These are phyloP conservation scores for Gentiana dahurica DNA, from an alignment of 257 asterid genomes.

Conservation along the genomic window DNA sequence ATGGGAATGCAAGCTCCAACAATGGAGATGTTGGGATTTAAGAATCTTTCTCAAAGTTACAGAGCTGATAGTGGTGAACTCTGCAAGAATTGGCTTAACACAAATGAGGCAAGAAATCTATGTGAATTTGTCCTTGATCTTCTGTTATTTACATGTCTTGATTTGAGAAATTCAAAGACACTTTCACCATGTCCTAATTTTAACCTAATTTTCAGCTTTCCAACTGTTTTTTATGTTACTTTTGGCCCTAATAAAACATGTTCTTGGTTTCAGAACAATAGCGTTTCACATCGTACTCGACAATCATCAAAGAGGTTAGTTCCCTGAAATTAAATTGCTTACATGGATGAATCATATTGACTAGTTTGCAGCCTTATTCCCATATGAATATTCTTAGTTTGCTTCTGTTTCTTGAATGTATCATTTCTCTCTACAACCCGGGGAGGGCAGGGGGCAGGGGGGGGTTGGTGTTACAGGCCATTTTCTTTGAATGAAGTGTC, in stretches of 20 bases:
- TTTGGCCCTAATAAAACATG: too few relatives aligned
- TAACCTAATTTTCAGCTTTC: too few relatives aligned
- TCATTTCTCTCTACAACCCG: too few relatives aligned
- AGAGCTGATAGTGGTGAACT: slow-evolving; percentile 76
- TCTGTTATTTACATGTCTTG: not conserved
- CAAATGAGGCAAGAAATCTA: slow-evolving; percentile 61
- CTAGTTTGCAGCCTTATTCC: too few relatives aligned
- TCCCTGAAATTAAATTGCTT: not conserved
- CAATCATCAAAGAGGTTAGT: slow-evolving; percentile 67
- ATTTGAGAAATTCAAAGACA: not conserved
- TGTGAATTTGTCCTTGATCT: not conserved
- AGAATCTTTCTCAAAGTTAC: slow-evolving; percentile 45
- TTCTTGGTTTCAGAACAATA: slow-evolving; percentile 18
- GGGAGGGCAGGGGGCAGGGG: too few relatives aligned
- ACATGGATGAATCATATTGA: too few relatives aligned
- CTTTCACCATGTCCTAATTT: too few relatives aligned
- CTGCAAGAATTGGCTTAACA: slow-evolving; percentile 76
- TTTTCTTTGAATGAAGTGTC: too few relatives aligned
- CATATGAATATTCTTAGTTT: too few relatives aligned
- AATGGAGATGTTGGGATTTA: slow-evolving; percentile 84
- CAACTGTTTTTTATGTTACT: too few relatives aligned
- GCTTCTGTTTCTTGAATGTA: too few relatives aligned
- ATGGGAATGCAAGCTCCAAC: slow-evolving; percentile 67
- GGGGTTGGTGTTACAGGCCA: too few relatives aligned
- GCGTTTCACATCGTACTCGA: slow-evolving; percentile 37